Evolutionary conservation across 2,329 filamentous ascomycete genomes (phyloP), one percentile per base, ranked within the genome.

Genomic region (Pochonia chlamydosporia): DNA sequence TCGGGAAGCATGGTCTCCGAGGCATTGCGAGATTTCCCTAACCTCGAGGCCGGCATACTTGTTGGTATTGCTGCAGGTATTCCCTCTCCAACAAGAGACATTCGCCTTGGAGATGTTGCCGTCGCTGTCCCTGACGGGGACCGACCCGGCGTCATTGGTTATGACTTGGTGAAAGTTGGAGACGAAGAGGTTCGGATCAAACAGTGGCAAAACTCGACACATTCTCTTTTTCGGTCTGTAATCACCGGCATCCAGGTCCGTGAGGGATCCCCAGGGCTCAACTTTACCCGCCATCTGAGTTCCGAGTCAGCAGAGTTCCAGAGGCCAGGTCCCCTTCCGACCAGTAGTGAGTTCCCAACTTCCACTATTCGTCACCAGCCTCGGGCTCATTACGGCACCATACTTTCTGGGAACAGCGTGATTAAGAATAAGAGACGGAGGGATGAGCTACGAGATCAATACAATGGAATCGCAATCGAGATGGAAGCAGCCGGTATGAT

Each of bases 401-500:
- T 68, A 0, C 64, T 62, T 0, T 66, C 64, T 0, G 63, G 64
- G 0, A 60, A 65, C 0, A 65, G 58, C 40, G 46, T 67, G 0
- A 56, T 65, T 47, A 59, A 58, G 45, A 59, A 62, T 21, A 52
- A 55, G 0, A 21, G 14, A 3, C 53, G 46, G 11, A 37, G 60
- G 3, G 49, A 66, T 20, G 39, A 56, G 8, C 43, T 66, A 1
- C 52, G 56, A 41, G 59, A 64, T 10, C 52, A 49, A 1, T 57
- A 62, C 25, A 47, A 48, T 2, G 9, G 67, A 3, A 65, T 67
- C 9, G 63, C 60, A 0, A 41, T 67, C 1, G 61, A 67, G 39
- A 67, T 64, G 58, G 63, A 62, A 48, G 62, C 56, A 2, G 61
- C 61, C 0, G 64, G 63, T 0, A 59, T 51, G 0, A 63, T 65